A percentile compares a stretch with the other conserved stretches of the same genome.
Evolutionary conservation across 176 grass and related monocot species (phyloP).

Genomic region (Calamus simplicifolius): DNA sequence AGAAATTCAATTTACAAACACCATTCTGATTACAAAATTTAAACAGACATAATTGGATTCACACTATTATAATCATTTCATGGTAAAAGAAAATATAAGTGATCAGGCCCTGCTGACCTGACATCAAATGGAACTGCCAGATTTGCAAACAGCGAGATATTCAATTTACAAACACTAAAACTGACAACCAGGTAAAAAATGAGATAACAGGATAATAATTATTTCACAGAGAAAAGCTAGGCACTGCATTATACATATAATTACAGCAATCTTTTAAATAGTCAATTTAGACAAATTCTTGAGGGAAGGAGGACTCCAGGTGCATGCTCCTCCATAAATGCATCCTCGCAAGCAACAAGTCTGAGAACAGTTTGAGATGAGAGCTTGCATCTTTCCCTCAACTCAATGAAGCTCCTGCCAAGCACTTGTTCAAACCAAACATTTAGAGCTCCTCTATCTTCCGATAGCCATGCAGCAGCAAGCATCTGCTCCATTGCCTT

Average conservation of each 20-base stretch:
- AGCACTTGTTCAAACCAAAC: conserved; percentile 62
- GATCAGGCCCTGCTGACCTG: too few species aligned
- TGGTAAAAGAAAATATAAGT: too few species aligned
- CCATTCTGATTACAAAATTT: too few species aligned
- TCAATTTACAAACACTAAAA: background rate
- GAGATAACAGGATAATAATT: conserved; percentile 11
- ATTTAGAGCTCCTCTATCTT: conserved; percentile 26
- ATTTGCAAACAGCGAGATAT: too few species aligned
- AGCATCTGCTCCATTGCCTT: conserved; percentile 70
- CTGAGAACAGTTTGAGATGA: conserved; percentile 29
- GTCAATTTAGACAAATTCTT: conserved; percentile 53
- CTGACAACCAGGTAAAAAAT: conserved; percentile 9
- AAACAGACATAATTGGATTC: too few species aligned
- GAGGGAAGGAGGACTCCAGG: conserved; percentile 46
- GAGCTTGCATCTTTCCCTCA: conserved; percentile 43
- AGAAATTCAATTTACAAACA: too few species aligned
- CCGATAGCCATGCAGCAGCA: conserved; percentile 40
- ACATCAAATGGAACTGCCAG: too few species aligned
- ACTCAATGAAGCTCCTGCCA: conserved; percentile 39
- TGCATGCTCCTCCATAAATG: conserved; percentile 23
- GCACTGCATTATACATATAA: conserved; percentile 38
- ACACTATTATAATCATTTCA: too few species aligned
- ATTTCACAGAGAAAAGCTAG: conserved; percentile 15
- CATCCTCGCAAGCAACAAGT: conserved; percentile 47
- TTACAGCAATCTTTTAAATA: conserved; percentile 58